These are phyloP conservation scores for Chaetothyriales sp. DNA, from an alignment of 2,329 filamentous ascomycete species.

Conservation along the genomic window DNA sequence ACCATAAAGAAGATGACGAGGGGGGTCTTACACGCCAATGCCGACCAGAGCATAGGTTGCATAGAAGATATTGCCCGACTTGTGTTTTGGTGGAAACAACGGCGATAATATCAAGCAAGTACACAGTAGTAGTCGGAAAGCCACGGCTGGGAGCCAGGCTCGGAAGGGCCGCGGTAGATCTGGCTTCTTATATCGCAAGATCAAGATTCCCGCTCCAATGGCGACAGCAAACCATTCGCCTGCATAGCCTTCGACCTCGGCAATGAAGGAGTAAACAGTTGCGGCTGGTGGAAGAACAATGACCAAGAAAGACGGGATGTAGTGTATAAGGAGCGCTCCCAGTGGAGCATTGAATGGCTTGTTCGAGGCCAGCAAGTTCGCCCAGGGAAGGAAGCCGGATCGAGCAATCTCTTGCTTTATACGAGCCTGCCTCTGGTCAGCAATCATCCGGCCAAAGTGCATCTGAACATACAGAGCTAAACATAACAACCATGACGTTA, in stretches of 20 bases:
- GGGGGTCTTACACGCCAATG: constrained; percentile 26
- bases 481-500: constrained; percentile 60
- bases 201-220: constrained; percentile 42
- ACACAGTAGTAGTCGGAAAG: constrained; percentile 40
- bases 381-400: constrained; percentile 54
- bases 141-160: constrained; percentile 46
- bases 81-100: constrained; percentile 43
- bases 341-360: constrained; percentile 52
- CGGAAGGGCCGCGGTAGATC: constrained; percentile 49
- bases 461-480: constrained; percentile 41
- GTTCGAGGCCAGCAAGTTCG: constrained; percentile 45
- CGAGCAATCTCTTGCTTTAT: constrained; percentile 59
- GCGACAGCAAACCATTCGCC: constrained; percentile 46
- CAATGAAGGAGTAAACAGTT: constrained; percentile 56
- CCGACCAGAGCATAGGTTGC: constrained; percentile 40
- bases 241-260: constrained; percentile 56
- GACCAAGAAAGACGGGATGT: constrained; percentile 51
- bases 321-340: constrained; percentile 54
- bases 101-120: constrained; percentile 44
- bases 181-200: constrained; percentile 44
- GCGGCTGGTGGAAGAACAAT: constrained; percentile 49
- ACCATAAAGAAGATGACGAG: not conserved
- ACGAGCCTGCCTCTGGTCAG: constrained; percentile 36
- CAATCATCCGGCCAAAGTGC: not conserved
- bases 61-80: constrained; percentile 35